phyloP scores from a whole-genome alignment of 23 red algal genomes.

The Cyanidium caldarium region DNA sequence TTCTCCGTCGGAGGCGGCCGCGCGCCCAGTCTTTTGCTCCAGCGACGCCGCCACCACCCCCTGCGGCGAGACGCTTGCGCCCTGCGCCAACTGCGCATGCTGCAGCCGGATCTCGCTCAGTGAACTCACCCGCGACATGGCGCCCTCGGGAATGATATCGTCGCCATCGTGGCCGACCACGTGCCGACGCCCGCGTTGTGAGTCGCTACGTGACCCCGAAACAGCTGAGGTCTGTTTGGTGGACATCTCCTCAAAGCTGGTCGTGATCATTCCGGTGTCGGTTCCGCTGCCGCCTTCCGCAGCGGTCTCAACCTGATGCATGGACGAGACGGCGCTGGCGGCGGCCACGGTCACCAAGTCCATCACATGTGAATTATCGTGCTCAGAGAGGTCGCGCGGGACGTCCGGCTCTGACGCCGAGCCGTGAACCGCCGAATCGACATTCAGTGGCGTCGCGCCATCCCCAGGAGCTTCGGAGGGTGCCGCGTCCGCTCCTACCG shows the following conservation, averaged over 20 bases:
- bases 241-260: neutral
- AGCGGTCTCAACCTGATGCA: neutral
- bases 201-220: no score
- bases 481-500: neutral
- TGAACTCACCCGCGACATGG: conserved; percentile 7
- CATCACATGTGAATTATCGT: neutral
- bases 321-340: neutral
- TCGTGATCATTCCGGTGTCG: neutral
- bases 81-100: neutral
- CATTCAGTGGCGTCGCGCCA: no score
- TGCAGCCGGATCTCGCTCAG: neutral
- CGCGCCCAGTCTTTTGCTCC: neutral
- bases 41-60: neutral
- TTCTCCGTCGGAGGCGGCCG: no score
- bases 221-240: neutral
- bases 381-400: neutral
- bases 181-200: neutral
- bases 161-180: neutral
- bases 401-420: no score
- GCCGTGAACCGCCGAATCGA: no score
- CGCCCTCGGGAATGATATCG: conserved; percentile 1
- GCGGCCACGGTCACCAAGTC: neutral
- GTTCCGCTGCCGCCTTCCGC: neutral
- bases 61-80: no score
- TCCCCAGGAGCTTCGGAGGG: no score